phyloP scores from a whole-genome alignment of 768 basidiomycete species.

The Kwoniella botswanensis region DNA sequence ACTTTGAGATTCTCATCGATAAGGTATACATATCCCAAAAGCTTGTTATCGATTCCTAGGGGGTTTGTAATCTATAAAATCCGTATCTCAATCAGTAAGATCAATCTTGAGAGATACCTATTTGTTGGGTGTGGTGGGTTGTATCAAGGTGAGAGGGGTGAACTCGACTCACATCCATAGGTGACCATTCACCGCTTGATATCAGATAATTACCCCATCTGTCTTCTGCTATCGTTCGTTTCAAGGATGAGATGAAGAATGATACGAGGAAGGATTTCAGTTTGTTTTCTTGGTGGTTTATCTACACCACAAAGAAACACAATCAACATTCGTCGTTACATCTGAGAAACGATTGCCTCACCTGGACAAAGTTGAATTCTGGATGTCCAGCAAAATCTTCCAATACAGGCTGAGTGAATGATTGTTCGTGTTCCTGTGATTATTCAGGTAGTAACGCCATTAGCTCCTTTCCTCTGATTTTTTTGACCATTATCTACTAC shows the following conservation, averaged over 20 bases:
- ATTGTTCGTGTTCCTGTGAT: conserved; percentile 73
- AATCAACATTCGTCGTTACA: no score
- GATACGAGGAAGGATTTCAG: conserved; percentile 89
- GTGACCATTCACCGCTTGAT: conserved; percentile 53
- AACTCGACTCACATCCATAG: conserved; percentile 34
- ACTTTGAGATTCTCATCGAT: conserved; percentile 83
- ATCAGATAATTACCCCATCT: conserved; percentile 58
- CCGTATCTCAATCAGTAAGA: no score
- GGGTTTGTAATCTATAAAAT: conserved; percentile 58
- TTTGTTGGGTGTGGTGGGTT: no score
- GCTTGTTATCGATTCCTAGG: conserved; percentile 84
- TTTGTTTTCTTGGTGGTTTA: conserved; percentile 93
- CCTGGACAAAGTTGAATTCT: conserved; percentile 55
- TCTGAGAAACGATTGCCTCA: not conserved
- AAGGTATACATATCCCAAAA: conserved; percentile 89
- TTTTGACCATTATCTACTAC: no score
- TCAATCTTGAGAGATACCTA: no score
- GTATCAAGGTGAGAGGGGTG: no score
- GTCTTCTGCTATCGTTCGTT: conserved; percentile 67
- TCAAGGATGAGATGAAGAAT: conserved; percentile 77
- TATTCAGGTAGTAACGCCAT: no score
- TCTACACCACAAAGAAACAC: conserved; percentile 54
- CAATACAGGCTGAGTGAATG: conserved; percentile 63
- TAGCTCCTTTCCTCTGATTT: no score
- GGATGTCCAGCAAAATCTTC: conserved; percentile 46